Evolutionary conservation across 2,329 filamentous ascomycete species (phyloP), one percentile per base, ranked within the genome.

Genomic region (Ceratocystis ficicola): DNA sequence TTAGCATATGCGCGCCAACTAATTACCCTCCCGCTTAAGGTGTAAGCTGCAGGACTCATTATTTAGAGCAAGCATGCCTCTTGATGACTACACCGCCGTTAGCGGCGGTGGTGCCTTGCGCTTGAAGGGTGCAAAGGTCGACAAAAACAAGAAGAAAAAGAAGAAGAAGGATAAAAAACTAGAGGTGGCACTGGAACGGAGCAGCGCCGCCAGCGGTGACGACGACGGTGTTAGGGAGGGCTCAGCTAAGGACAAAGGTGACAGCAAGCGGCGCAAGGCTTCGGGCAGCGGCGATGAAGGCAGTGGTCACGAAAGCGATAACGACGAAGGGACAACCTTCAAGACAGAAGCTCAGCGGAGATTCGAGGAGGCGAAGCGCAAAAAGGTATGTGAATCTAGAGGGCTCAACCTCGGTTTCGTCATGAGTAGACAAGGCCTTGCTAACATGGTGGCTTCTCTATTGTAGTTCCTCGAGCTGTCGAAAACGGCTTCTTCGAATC

Each of bases 271-370:
- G n/a, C 25, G 52, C 52, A 68, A 62, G 32, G 66, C 66, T 66
- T 69, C 65, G 70, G 71, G 64, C 25, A 70, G 68, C 62, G 70
- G 32, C 7, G 52, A 17, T 30, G 52, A 59, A 30, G 52, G 17
- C 6, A 59, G 52, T 32, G 52, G 15, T 7, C 28, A 32, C 65
- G 15, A 69, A 71, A 71, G 72, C 7, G 71, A 73, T 0, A 70
- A 74, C 0, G 52, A 74, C 0, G 52, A 70, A 69, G 69, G 17
- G n/a, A 71, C 69, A 66, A 71, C 73, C 65, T 75, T 73, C 68
- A 96, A 95, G 80, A 97, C 93, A 0, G 90, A 95, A 69, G 85
- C 92, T 1, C 90, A 99, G 77, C 80, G 81, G 70, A 81, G 86
- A 57, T 84, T 94, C 72, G 90, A 95, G 70, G 93, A 97, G 77